Conservation (phyloP, 2,329 filamentous ascomycete species). For the Penicillium occitanis region DNA sequence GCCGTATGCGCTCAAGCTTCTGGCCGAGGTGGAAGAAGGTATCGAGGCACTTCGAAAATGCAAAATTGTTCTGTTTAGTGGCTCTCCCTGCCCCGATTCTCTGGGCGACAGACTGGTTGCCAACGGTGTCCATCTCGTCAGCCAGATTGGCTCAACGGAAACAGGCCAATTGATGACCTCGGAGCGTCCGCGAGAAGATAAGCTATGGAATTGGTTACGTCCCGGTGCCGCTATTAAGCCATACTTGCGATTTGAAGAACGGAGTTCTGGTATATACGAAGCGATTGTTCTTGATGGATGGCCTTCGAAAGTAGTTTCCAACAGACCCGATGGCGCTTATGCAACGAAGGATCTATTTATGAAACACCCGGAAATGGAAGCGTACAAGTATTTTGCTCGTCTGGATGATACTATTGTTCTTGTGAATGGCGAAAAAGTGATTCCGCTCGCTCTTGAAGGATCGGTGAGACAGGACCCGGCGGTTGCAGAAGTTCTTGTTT, state of each 20-base stretch:
- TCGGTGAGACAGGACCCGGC: constrained; percentile 20
- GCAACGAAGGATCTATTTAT: constrained; percentile 53
- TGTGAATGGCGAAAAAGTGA: constrained; percentile 27
- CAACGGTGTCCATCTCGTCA: constrained; percentile 56
- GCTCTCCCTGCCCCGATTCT: constrained; percentile 60
- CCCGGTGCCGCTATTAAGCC: constrained; percentile 41
- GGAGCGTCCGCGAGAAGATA: constrained; percentile 53
- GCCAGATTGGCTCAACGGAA: constrained; percentile 62
- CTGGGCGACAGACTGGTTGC: constrained; percentile 56
- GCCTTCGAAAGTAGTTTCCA: constrained; percentile 45
- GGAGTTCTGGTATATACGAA: constrained; percentile 36
- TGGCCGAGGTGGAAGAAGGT: constrained; percentile 59
- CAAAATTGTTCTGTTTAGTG: constrained; percentile 57
- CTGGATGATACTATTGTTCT: constrained; percentile 22
- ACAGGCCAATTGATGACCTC: constrained; percentile 64
- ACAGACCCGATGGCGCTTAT: constrained; percentile 50
- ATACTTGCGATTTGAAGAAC: constrained; percentile 43
- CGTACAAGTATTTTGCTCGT: constrained; percentile 32
- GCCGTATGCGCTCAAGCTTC: constrained; percentile 63
- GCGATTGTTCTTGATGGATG: constrained; percentile 38
- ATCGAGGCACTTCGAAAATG: constrained; percentile 31
- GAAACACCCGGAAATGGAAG: constrained; percentile 40
- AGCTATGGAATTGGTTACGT: constrained; percentile 62
- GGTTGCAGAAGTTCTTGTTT: constrained; percentile 22
- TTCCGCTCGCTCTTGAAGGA: constrained; percentile 24